Percentiles rank a stretch among this genome's conserved stretches.
Evolutionary conservation across 2,329 filamentous ascomycete genomes (phyloP).

Genomic region (Pyrenophora graminea): DNA sequence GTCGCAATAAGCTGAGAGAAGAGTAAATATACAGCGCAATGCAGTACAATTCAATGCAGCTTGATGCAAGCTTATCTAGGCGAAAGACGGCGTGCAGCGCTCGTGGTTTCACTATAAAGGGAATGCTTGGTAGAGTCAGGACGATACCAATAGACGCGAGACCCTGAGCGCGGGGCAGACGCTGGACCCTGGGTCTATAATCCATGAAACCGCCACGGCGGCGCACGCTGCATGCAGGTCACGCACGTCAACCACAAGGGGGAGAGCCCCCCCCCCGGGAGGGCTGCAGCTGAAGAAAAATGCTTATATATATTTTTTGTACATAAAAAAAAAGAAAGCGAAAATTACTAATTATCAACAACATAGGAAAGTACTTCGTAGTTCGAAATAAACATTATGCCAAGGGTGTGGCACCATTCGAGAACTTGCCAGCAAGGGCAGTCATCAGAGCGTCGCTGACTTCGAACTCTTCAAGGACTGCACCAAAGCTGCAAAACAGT

Average conservation of each 20-base stretch:
- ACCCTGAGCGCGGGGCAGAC: constrained; percentile 6
- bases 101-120: constrained; percentile 14
- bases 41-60: neutral
- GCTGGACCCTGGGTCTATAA: constrained; percentile 1
- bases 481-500: constrained; percentile 60
- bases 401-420: constrained; percentile 16
- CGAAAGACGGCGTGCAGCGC: constrained; percentile 6
- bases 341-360: constrained; percentile 27
- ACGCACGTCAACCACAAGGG: neutral
- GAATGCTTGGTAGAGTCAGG: constrained; percentile 13
- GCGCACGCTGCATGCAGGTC: no score
- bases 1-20: neutral
- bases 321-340: constrained; percentile 8
- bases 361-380: constrained; percentile 7
- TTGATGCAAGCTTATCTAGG: constrained; percentile 1
- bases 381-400: constrained; percentile 17
- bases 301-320: constrained; percentile 8
- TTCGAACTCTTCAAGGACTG: constrained; percentile 73
- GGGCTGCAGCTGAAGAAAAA: constrained; percentile 1
- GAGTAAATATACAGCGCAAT: neutral
- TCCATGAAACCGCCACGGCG: neutral
- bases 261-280: no score
- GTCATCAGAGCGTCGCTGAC: constrained; percentile 76
- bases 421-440: constrained; percentile 64
- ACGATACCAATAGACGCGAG: neutral